These are phyloP conservation scores for Scedosporium minutisporum DNA, from an alignment of 2,329 filamentous ascomycete species.

Conservation along the genomic window DNA sequence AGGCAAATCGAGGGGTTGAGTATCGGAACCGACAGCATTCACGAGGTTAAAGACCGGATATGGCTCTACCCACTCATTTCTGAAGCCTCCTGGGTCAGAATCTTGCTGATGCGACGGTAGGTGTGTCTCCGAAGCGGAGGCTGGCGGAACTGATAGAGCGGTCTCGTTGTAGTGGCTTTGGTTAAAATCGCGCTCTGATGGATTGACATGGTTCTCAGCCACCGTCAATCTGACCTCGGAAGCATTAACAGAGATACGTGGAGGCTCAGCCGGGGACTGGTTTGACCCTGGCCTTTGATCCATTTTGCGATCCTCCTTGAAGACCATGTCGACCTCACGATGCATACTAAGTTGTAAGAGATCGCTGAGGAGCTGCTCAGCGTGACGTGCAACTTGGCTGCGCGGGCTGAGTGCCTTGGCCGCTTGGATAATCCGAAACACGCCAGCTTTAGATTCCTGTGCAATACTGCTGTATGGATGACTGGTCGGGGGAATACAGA, in stretches of 20 bases:
- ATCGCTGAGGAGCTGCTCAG: slow-evolving; percentile 17
- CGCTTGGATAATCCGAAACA: slow-evolving; percentile 18
- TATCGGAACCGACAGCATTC: slow-evolving; percentile 1
- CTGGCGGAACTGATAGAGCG: background rate
- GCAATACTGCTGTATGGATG: slow-evolving; percentile 17
- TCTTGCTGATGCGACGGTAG: background rate
- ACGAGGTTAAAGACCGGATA: background rate
- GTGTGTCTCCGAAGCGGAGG: background rate
- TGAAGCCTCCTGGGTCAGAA: background rate
- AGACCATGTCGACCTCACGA: slow-evolving; percentile 9
- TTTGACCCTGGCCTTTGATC: background rate
- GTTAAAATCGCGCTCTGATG: background rate
- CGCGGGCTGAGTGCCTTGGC: slow-evolving; percentile 12
- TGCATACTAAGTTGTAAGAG: slow-evolving; percentile 15
- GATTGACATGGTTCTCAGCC: background rate
- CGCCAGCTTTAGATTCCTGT: slow-evolving; percentile 19
- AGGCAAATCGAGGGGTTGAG: slow-evolving; percentile 7
- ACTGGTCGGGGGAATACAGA: slow-evolving; percentile 19
- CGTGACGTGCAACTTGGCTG: slow-evolving; percentile 18
- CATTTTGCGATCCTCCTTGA: slow-evolving; percentile 5
- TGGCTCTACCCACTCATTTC: slow-evolving; percentile 1
- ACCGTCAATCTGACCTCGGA: background rate
- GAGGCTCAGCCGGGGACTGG: background rate
- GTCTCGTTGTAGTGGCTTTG: background rate
- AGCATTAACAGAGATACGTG: background rate